Conservation (phyloP, 805 yeast species). For the Torulaspora delbrueckii region DNA sequence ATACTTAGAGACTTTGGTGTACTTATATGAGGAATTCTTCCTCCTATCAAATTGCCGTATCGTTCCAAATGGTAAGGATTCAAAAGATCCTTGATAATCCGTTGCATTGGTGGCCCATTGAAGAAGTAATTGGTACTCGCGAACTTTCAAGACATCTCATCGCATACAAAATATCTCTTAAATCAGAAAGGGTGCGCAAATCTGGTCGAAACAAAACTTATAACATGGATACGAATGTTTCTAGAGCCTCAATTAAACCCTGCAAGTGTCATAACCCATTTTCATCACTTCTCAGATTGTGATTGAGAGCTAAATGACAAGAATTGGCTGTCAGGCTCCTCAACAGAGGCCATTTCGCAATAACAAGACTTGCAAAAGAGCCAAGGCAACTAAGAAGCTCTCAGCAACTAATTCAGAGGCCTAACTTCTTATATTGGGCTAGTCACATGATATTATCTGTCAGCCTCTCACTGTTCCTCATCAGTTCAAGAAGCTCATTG, state of each 20-base stretch:
- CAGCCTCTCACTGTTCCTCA: background rate
- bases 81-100: conserved; percentile 5
- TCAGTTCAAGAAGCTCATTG: background rate
- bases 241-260: background rate
- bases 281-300: background rate
- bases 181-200: background rate
- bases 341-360: too few species aligned
- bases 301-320: background rate
- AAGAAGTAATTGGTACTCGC: background rate
- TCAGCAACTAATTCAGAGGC: background rate
- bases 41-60: conserved; percentile 5
- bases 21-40: conserved; percentile 2
- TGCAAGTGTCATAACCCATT: background rate
- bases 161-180: background rate
- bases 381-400: background rate
- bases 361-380: background rate
- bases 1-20: conserved; percentile 25
- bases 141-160: background rate
- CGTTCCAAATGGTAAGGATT: conserved; percentile 7
- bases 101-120: background rate
- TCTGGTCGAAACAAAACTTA: too few species aligned
- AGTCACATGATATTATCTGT: background rate
- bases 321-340: background rate
- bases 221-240: too few species aligned
- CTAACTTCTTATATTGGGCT: background rate